phyloP scores from a whole-genome alignment of 163 green algal genomes.

The Scenedesmus sp. region DNA sequence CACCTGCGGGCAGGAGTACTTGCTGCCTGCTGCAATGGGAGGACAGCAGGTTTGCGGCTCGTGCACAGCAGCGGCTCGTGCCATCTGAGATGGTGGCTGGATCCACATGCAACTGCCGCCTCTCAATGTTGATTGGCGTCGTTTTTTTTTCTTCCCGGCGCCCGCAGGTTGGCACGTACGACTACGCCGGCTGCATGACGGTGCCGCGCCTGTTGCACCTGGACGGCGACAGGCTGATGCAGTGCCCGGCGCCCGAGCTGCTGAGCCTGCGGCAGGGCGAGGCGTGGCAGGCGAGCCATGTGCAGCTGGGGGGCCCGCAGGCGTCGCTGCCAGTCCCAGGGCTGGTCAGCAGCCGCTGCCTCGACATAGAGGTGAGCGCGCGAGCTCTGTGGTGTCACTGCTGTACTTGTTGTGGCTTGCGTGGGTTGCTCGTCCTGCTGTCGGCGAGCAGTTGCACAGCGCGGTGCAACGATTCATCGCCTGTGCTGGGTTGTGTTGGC shows the following conservation, averaged over 20 bases:
- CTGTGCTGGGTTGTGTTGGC: slow-evolving; percentile 43
- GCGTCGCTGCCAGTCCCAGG: slow-evolving; percentile 48
- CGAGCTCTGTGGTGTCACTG: neutral
- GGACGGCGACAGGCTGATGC: slow-evolving; percentile 38
- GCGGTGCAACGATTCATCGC: slow-evolving; percentile 26
- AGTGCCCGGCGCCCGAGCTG: neutral
- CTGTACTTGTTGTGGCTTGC: neutral
- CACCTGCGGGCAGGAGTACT: too few relatives aligned
- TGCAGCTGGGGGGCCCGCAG: neutral
- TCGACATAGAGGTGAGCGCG: slow-evolving; percentile 55
- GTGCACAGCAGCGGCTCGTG: too few relatives aligned
- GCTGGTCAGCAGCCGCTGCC: slow-evolving; percentile 43
- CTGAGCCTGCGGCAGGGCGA: slow-evolving; percentile 27
- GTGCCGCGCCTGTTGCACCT: slow-evolving; percentile 81
- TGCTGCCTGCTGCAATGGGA: too few relatives aligned
- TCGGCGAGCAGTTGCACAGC: too few relatives aligned
- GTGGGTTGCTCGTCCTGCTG: too few relatives aligned
- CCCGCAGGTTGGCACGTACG: slow-evolving; percentile 68
- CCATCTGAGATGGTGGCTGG: too few relatives aligned
- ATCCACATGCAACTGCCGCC: too few relatives aligned
- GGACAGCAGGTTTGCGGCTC: too few relatives aligned
- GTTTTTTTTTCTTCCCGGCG: too few relatives aligned
- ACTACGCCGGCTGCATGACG: slow-evolving; percentile 89
- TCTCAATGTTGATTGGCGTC: too few relatives aligned
- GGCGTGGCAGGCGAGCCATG: slow-evolving; percentile 23